A percentile compares a stretch with the other conserved stretches of the same genome.
Conservation (phyloP, 495 filamentous ascomycete genomes). For the Chaetomidium leptoderma region DNA sequence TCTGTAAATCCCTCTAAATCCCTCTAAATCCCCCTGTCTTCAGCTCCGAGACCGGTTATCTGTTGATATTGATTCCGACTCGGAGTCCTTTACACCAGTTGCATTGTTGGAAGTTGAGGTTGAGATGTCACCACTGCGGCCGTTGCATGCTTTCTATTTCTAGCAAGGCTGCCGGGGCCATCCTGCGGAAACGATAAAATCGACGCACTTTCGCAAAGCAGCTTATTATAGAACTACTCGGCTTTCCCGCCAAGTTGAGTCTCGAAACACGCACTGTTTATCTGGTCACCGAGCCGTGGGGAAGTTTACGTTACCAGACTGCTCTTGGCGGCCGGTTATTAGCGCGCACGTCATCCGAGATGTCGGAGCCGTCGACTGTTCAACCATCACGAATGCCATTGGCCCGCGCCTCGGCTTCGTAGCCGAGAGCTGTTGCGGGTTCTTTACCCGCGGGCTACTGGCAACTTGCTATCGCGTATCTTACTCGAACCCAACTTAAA, state of each 20-base stretch:
- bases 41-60: constrained; percentile 8
- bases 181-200: no score
- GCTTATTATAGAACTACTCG: no score
- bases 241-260: no score
- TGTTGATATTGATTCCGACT: no score
- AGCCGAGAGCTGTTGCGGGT: neutral
- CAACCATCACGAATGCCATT: neutral
- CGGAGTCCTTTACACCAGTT: no score
- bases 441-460: neutral
- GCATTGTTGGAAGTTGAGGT: no score
- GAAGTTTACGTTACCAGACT: neutral
- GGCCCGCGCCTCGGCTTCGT: neutral
- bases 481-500: no score
- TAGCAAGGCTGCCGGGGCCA: no score
- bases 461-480: neutral
- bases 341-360: constrained; percentile 3
- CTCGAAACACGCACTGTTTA: neutral
- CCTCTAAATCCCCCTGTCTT: neutral
- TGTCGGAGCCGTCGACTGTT: neutral
- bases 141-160: no score
- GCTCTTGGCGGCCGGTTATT: neutral
- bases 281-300: neutral
- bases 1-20: neutral
- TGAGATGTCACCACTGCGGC: no score
- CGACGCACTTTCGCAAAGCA: no score